A percentile compares a stretch with the other conserved stretches of the same genome.
Evolutionary conservation across 192 early-diverging fungal species (phyloP).

Genomic region (Umbelopsis isabellina): DNA sequence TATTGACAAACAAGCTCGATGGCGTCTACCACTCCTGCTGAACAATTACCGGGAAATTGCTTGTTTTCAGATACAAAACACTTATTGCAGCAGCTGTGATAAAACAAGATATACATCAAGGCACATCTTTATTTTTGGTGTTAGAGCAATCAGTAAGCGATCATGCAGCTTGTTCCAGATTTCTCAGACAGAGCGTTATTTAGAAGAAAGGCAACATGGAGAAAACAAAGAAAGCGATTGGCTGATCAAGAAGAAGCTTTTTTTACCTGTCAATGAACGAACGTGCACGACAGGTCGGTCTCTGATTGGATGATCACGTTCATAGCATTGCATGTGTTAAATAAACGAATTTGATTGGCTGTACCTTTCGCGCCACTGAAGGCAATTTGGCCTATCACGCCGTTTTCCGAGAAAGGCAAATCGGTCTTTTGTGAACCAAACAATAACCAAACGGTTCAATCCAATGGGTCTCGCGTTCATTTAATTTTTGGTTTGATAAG

Average conservation of each 20-base stretch:
- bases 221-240: not conserved
- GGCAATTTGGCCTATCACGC: not conserved
- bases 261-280: not conserved
- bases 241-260: not conserved
- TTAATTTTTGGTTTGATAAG: too few species aligned
- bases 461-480: not conserved
- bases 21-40: not conserved
- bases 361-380: not conserved
- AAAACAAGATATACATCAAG: too few species aligned
- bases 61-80: not conserved
- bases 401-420: not conserved
- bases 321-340: conserved; percentile 1
- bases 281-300: not conserved
- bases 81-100: too few species aligned
- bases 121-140: too few species aligned
- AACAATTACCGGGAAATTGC: not conserved
- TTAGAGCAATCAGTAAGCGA: too few species aligned
- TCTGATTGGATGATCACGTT: not conserved
- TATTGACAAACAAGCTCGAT: not conserved
- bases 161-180: not conserved
- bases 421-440: not conserved
- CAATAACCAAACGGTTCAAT: too few species aligned
- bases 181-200: not conserved
- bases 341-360: not conserved
- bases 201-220: not conserved